Percentiles rank a stretch among this genome's conserved stretches.
phyloP scores from a whole-genome alignment of 768 basidiomycete species.

The Calvatia gigantea region DNA sequence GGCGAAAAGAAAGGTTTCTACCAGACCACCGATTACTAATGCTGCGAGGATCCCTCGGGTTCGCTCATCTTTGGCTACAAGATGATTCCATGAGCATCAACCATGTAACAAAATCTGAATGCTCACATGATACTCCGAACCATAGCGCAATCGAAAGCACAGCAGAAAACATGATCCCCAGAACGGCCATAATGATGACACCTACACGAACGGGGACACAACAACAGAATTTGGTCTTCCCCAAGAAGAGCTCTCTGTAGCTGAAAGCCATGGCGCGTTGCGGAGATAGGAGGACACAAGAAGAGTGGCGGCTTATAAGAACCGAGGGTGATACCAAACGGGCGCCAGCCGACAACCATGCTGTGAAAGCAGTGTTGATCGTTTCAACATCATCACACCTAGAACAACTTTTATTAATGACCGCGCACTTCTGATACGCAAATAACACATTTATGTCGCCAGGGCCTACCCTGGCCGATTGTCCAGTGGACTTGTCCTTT shows the following conservation, averaged over 20 bases:
- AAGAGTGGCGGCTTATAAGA: not conserved
- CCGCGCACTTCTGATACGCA: too few species aligned
- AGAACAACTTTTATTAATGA: too few species aligned
- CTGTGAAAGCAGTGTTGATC: constrained; percentile 7
- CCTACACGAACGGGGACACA: constrained; percentile 63
- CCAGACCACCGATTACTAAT: constrained; percentile 47
- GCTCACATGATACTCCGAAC: constrained; percentile 61
- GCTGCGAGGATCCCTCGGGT: constrained; percentile 30
- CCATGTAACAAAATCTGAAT: not conserved
- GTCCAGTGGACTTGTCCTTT: too few species aligned
- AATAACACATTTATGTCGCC: too few species aligned
- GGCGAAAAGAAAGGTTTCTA: constrained; percentile 50
- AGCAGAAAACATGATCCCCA: constrained; percentile 54
- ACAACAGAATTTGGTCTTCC: constrained; percentile 55
- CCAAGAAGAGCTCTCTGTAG: constrained; percentile 42
- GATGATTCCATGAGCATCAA: constrained; percentile 2
- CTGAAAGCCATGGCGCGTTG: constrained; percentile 36
- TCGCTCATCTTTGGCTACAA: constrained; percentile 32
- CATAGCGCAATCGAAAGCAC: constrained; percentile 51
- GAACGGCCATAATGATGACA: constrained; percentile 49
- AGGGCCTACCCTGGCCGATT: too few species aligned
- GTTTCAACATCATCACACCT: constrained; percentile 5
- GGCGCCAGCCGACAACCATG: not conserved
- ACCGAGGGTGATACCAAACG: not conserved
- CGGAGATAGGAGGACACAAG: not conserved